A percentile compares a stretch with the other conserved stretches of the same genome.
Evolutionary conservation across 495 filamentous ascomycete genomes (phyloP).

Genomic region (Aspergillus taichungensis): DNA sequence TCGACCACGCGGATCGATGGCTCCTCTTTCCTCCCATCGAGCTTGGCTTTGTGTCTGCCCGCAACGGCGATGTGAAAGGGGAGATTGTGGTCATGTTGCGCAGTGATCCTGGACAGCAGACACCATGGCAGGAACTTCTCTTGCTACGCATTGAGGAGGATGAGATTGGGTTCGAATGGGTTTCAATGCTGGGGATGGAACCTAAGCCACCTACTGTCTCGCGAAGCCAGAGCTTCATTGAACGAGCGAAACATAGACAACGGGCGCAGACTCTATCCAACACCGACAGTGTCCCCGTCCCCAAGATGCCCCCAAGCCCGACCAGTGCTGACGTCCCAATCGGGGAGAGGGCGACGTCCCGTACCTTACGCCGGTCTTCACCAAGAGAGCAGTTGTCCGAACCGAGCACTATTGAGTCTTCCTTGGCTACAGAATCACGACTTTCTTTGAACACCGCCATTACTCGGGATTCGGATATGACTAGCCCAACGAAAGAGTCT

Average conservation of each 20-base stretch:
- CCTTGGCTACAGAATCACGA: conserved; percentile 19
- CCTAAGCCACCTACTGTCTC: conserved; percentile 63
- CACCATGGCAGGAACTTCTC: conserved; percentile 74
- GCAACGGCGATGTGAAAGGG: conserved; percentile 57
- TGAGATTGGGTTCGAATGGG: conserved; percentile 76
- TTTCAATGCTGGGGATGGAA: conserved; percentile 65
- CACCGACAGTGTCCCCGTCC: conserved; percentile 26
- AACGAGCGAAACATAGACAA: conserved; percentile 31
- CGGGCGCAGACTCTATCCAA: conserved; percentile 21
- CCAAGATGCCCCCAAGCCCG: conserved; percentile 41
- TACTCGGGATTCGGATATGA: conserved; percentile 33
- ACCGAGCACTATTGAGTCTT: conserved; percentile 28
- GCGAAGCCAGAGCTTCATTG: conserved; percentile 44
- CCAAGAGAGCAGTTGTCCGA: conserved; percentile 29
- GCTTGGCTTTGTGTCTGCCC: conserved; percentile 61
- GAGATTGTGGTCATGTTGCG: conserved; percentile 82
- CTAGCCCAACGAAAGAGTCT: conserved; percentile 16
- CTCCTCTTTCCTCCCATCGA: conserved; percentile 82
- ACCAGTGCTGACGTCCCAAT: conserved; percentile 60
- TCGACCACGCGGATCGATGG: conserved; percentile 68
- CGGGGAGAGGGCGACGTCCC: conserved; percentile 49
- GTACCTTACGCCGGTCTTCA: conserved; percentile 24
- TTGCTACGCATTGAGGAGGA: conserved; percentile 61
- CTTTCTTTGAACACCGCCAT: conserved; percentile 26
- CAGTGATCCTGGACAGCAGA: conserved; percentile 27